A percentile compares a stretch with the other conserved stretches of the same genome.
Conservation (phyloP, 2,329 filamentous ascomycete species). For the Blastomyces parvus region DNA sequence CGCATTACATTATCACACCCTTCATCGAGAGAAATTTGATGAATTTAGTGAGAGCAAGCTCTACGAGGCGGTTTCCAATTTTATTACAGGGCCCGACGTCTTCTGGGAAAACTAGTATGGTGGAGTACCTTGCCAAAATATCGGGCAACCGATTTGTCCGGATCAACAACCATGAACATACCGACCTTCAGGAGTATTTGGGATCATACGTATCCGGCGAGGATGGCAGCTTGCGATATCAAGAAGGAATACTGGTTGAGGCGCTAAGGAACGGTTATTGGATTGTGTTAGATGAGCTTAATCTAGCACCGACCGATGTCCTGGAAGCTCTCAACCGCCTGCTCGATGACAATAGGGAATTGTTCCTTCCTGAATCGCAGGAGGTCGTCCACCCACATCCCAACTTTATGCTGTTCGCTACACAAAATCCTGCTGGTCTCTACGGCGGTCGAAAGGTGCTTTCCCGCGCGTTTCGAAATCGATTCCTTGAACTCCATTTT, state of each 20-base stretch:
- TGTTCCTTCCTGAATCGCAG: conserved; percentile 93
- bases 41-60: conserved; percentile 87
- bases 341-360: conserved; percentile 89
- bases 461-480: conserved; percentile 89
- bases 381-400: conserved; percentile 84
- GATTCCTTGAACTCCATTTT: conserved; percentile 94
- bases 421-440: conserved; percentile 88
- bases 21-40: conserved; percentile 92
- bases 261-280: conserved; percentile 88
- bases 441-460: conserved; percentile 92
- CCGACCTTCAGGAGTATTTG: conserved; percentile 93
- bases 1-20: conserved; percentile 91
- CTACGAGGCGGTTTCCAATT: conserved; percentile 83
- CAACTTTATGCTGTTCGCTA: conserved; percentile 96
- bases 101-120: conserved; percentile 98
- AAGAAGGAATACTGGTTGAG: conserved; percentile 87
- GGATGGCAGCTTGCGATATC: conserved; percentile 78
- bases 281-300: conserved; percentile 97
- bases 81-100: conserved; percentile 95
- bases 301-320: conserved; percentile 92
- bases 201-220: conserved; percentile 83
- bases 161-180: conserved; percentile 99
- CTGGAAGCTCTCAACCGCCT: conserved; percentile 91
- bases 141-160: conserved; percentile 95
- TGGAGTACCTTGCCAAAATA: conserved; percentile 92